Evolutionary conservation across 2,329 filamentous ascomycete genomes (phyloP), one percentile per base, ranked within the genome.

Genomic region (Cladorrhinum sp.): DNA sequence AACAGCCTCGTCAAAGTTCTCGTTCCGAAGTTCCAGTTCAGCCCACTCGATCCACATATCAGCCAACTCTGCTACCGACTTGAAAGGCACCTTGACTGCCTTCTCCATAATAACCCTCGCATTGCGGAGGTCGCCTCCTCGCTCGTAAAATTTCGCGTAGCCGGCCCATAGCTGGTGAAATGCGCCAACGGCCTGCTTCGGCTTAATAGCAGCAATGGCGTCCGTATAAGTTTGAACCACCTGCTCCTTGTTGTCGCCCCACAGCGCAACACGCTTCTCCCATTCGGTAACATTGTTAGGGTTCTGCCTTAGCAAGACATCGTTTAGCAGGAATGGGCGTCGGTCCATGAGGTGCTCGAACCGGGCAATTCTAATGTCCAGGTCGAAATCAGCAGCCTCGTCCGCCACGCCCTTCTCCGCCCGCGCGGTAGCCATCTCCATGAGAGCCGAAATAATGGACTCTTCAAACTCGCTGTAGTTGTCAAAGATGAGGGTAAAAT

Each of bases 21-120:
- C 93, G 70, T 92, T 92, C 54, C 95, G 89, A 54, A 99, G 82
- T 74, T 99, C 95, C 90, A 99, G 92, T 75, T 99, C 94, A 1
- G 96, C 94, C 94, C 95, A 99, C 76, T 96, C 92, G 65, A 96
- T 96, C 95, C 95, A 99, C 84, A 95, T 96, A 71, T 99, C 95
- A 20, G 95, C 95, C 61, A 99, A 82, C 75, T 99, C 95, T 28
- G 90, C 87, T n/a, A 99, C 94, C 0, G 93, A 96, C 72, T 96
- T 98, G 81, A 96, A 99, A 0, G 94, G 93, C 1, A 99, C 95
- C 72, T 97, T 98, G 71, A 96, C 91, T 14, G 94, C 94, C 76
- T 98, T 99, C 74, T 98, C 94, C 85, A 98, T 90, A 70, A 99
- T 98, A 63, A 96, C 83, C 30, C 95, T 85, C 39, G 95, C 93